phyloP scores from a whole-genome alignment of 148 eudicot genomes.

The Fagopyrum homotropicum region DNA sequence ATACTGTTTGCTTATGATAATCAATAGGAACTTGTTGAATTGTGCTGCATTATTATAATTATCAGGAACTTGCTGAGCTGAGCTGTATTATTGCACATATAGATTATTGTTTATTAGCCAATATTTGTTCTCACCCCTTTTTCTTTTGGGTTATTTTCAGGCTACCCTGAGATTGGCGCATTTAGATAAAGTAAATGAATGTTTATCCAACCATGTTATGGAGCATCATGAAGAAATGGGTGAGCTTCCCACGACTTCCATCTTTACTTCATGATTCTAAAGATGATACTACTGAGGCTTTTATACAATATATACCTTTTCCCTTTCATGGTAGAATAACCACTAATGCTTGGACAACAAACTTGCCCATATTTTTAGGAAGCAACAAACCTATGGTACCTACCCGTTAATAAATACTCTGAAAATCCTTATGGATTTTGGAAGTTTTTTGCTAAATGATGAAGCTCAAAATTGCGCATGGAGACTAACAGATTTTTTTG shows the following conservation, averaged over 20 bases:
- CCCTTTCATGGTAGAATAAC: background rate
- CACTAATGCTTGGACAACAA: background rate
- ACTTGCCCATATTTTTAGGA: background rate
- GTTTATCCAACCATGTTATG: slow-evolving; percentile 86
- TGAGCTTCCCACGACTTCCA: slow-evolving; percentile 23
- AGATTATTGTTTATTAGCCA: slow-evolving; percentile 6
- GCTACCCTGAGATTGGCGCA: slow-evolving; percentile 84
- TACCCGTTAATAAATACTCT: background rate
- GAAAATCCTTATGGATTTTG: background rate
- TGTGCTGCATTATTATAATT: background rate
- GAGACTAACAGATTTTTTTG: background rate
- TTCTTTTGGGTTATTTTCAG: slow-evolving; percentile 39
- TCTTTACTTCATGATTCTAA: background rate
- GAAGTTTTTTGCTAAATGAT: background rate
- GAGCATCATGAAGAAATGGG: slow-evolving; percentile 98
- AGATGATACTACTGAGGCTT: background rate
- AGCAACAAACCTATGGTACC: background rate
- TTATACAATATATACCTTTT: background rate
- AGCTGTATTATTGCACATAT: background rate
- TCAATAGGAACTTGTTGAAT: background rate
- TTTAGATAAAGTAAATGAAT: slow-evolving; percentile 65
- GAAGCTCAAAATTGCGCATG: background rate
- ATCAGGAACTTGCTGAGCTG: background rate
- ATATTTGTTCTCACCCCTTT: background rate
- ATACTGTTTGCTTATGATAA: background rate